Conservation (phyloP, 345 rosid genomes). For the Jatropha curcas region DNA sequence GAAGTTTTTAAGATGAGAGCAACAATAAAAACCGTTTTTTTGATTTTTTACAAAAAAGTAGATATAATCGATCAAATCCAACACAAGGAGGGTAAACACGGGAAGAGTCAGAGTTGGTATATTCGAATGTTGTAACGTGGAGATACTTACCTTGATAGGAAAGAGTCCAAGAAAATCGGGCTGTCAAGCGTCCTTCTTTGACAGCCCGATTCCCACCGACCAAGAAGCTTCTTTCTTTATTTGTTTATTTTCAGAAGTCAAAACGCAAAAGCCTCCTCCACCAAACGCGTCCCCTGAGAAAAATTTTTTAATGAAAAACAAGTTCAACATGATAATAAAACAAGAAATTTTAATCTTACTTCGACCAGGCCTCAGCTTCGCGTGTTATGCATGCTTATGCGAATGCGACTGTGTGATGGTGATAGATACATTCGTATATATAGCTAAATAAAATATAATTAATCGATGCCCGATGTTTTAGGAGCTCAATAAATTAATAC, state of each 20-base stretch:
- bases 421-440: constrained; percentile 4
- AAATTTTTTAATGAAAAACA: no score
- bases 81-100: not conserved
- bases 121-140: constrained; percentile 2
- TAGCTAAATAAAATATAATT: no score
- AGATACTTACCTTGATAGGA: not conserved
- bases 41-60: no score
- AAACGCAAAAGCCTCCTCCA: not conserved
- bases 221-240: constrained; percentile 5
- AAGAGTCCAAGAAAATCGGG: constrained; percentile 20
- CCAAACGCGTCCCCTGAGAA: constrained; percentile 18
- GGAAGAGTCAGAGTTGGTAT: not conserved
- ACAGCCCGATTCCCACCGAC: constrained; percentile 24
- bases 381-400: no score
- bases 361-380: no score
- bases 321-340: not conserved
- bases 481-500: no score
- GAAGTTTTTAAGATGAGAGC: not conserved
- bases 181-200: constrained; percentile 20
- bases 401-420: not conserved
- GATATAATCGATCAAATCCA: not conserved
- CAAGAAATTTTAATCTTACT: no score
- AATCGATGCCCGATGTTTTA: no score
- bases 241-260: not conserved
- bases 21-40: not conserved